These are phyloP conservation scores for Helotiales sp. DNA, from an alignment of 2,329 filamentous ascomycete species.

Conservation along the genomic window DNA sequence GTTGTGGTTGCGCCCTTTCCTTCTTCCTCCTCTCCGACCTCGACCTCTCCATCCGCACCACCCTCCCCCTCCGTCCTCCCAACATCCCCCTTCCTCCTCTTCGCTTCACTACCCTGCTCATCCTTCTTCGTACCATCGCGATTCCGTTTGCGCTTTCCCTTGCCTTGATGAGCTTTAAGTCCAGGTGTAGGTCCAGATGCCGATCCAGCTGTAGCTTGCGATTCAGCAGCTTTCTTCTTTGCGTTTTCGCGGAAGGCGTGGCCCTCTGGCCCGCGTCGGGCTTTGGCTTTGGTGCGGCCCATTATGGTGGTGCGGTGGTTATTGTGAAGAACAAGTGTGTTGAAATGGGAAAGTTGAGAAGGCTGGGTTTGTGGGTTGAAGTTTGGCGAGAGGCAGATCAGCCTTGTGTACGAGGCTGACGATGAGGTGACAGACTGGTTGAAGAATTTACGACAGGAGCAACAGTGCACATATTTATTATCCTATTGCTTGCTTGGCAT, in stretches of 20 bases:
- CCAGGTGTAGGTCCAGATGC: neutral
- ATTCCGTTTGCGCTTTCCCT: conserved; percentile 14
- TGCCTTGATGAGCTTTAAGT: too few relatives aligned
- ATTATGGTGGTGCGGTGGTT: conserved; percentile 17
- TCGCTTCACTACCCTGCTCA: neutral
- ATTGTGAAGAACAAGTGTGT: too few relatives aligned
- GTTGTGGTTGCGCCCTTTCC: neutral
- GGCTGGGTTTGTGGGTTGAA: neutral
- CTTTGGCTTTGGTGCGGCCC: conserved; percentile 27
- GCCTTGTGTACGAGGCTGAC: conserved; percentile 14
- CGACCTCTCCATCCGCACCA: neutral
- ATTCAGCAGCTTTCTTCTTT: conserved; percentile 6
- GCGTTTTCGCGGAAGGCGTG: conserved; percentile 13
- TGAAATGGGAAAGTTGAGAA: conserved; percentile 17
- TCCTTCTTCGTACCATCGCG: conserved; percentile 1
- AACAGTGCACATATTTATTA: too few relatives aligned
- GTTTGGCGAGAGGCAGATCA: neutral
- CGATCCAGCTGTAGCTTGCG: conserved; percentile 10
- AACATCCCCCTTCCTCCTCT: neutral
- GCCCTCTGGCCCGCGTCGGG: conserved; percentile 6
- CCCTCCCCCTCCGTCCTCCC: too few relatives aligned
- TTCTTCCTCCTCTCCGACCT: neutral
- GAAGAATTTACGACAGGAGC: too few relatives aligned
- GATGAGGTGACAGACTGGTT: too few relatives aligned
- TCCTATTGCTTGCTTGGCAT: too few relatives aligned